Evolutionary conservation across 176 grass and related monocot genomes (phyloP).

Genomic region (Zea mays): Zm-B73-REFERENCE-NAM-5.0 NC_050103.1:128039001-128039500

Average conservation of each 20-base stretch:
- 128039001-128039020: neutral
- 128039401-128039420: slow-evolving; percentile 9
- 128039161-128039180: slow-evolving; percentile 40
- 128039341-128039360: slow-evolving; percentile 37
- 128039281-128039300: neutral
- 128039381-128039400: neutral
- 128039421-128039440: neutral
- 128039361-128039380: neutral
- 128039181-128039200: slow-evolving; percentile 57
- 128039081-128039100: slow-evolving; percentile 34
- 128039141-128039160: slow-evolving; percentile 65
- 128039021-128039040: neutral
- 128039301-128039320: neutral
- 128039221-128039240: neutral
- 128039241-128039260: slow-evolving; percentile 39
- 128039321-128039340: neutral
- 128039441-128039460: slow-evolving; percentile 43
- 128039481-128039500: slow-evolving; percentile 40
- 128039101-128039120: slow-evolving; percentile 27
- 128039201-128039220: slow-evolving; percentile 26
- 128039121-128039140: slow-evolving; percentile 29
- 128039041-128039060: slow-evolving; percentile 42
- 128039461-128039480: slow-evolving; percentile 36
- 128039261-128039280: neutral
- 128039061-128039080: slow-evolving; percentile 41